Evolutionary conservation across 2,329 filamentous ascomycete genomes (phyloP).

Genomic region (Monosporascus sp.): DNA sequence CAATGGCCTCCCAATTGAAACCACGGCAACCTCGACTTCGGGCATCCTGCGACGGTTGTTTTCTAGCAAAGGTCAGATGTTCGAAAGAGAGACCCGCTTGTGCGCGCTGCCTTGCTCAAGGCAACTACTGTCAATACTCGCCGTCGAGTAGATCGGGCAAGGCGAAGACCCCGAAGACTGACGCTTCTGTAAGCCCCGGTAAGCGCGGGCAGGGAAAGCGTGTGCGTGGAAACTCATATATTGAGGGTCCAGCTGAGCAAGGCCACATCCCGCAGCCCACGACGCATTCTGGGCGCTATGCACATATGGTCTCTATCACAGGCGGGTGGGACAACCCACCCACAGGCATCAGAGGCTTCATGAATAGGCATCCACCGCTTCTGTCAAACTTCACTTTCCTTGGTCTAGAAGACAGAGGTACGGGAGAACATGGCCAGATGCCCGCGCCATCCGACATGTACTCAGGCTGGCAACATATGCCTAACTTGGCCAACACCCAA

Average conservation of each 20-base stretch:
- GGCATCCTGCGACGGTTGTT: conserved; percentile 50
- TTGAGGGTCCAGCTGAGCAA: conserved; percentile 19
- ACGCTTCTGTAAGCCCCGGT: conserved; percentile 7
- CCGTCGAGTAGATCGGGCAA: conserved; percentile 47
- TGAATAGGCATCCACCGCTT: conserved; percentile 30
- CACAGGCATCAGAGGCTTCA: conserved; percentile 28
- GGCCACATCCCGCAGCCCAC: conserved; percentile 26
- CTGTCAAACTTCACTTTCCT: conserved; percentile 28
- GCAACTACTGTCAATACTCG: conserved; percentile 46
- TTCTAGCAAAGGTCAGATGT: conserved; percentile 52
- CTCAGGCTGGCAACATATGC: conserved; percentile 34
- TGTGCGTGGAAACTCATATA: conserved; percentile 16
- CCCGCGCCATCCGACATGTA: conserved; percentile 30
- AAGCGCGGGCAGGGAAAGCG: conserved; percentile 9
- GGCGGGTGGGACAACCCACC: conserved; percentile 35
- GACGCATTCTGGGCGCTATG: conserved; percentile 16
- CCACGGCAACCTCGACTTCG: conserved; percentile 37
- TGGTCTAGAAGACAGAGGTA: conserved; percentile 23
- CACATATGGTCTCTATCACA: conserved; percentile 32
- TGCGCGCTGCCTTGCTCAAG: conserved; percentile 44
- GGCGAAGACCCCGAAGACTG: conserved; percentile 33
- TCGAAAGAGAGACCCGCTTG: conserved; percentile 49
- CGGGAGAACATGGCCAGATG: conserved; percentile 19
- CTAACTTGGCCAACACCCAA: conserved; percentile 27
- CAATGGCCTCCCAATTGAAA: conserved; percentile 20